Percentiles rank a stretch among this genome's conserved stretches.
Evolutionary conservation across 2,329 filamentous ascomycete species (phyloP).

Genomic region (Fusarium austroafricanum): DNA sequence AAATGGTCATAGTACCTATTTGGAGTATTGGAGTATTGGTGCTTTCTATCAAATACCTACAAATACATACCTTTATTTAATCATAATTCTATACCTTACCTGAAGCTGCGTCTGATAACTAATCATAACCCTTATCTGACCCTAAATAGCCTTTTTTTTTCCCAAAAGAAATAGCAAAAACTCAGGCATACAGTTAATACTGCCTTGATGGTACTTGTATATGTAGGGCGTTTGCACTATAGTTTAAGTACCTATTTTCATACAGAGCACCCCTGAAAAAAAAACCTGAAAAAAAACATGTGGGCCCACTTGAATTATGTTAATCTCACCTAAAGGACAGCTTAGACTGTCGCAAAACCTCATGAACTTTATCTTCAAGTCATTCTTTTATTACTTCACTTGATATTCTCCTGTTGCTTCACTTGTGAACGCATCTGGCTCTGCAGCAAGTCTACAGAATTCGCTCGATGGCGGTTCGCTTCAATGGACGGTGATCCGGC

Average conservation of each 20-base stretch:
- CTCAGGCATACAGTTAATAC: too few species aligned
- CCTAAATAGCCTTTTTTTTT: too few species aligned
- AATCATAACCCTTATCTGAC: too few species aligned
- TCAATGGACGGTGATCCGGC: conserved; percentile 79
- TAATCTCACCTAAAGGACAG: conserved; percentile 42
- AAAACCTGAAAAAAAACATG: conserved; percentile 27
- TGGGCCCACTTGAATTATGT: conserved; percentile 31
- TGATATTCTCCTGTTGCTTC: neutral
- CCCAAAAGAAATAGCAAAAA: too few species aligned
- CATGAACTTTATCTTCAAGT: conserved; percentile 29
- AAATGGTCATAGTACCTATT: neutral
- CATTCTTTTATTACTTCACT: conserved; percentile 27
- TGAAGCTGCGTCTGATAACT: too few species aligned
- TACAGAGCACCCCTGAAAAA: conserved; percentile 39
- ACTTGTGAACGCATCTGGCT: conserved; percentile 5
- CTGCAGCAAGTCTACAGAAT: neutral
- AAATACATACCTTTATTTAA: too few species aligned
- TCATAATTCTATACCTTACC: too few species aligned
- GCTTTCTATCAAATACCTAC: too few species aligned
- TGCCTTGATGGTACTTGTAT: too few species aligned
- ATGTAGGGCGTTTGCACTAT: too few species aligned
- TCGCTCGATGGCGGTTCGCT: conserved; percentile 43
- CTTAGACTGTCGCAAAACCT: conserved; percentile 42
- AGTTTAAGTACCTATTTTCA: too few species aligned
- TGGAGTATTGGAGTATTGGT: too few species aligned